A percentile compares a stretch with the other conserved stretches of the same genome.
Evolutionary conservation across 1,284 basidiomycete genomes (phyloP).

Genomic region (Porogramme epimiltina): DNA sequence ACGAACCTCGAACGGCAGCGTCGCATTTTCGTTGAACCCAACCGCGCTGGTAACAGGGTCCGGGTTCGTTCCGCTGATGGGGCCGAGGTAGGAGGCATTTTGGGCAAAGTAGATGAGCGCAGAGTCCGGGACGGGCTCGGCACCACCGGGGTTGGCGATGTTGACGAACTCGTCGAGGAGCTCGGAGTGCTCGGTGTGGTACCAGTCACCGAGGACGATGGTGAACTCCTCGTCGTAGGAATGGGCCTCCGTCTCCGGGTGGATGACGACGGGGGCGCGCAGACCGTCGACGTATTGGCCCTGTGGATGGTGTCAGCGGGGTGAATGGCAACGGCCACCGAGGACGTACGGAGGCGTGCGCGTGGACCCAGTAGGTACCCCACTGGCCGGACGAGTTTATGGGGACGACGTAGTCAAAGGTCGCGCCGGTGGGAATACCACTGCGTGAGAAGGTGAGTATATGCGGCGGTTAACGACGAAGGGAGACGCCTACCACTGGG

Average conservation of each 20-base stretch:
- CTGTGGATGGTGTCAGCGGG: constrained; percentile 28
- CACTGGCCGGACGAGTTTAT: constrained; percentile 70
- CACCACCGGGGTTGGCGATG: constrained; percentile 78
- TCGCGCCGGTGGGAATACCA: constrained; percentile 78
- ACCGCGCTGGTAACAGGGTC: constrained; percentile 53
- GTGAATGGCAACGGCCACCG: neutral
- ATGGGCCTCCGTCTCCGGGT: constrained; percentile 61
- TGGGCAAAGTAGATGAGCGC: constrained; percentile 85
- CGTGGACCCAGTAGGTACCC: constrained; percentile 92
- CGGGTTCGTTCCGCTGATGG: constrained; percentile 51
- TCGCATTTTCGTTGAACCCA: constrained; percentile 87
- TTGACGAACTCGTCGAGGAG: constrained; percentile 76
- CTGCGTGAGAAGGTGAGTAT: constrained; percentile 38
- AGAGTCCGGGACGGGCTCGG: constrained; percentile 88
- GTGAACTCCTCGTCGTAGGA: constrained; percentile 93
- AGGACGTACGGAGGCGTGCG: constrained; percentile 55
- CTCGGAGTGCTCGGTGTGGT: constrained; percentile 71
- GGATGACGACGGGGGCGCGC: constrained; percentile 77
- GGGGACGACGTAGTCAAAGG: constrained; percentile 83
- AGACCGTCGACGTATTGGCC: constrained; percentile 91
- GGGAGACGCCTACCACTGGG: constrained; percentile 68
- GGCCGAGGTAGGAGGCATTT: constrained; percentile 69
- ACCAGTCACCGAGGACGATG: constrained; percentile 64
- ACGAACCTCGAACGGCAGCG: constrained; percentile 67
- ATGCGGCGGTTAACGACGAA: neutral